phyloP scores from a whole-genome alignment of 257 asterid genomes.

The Anisodus tanguticus region DNA sequence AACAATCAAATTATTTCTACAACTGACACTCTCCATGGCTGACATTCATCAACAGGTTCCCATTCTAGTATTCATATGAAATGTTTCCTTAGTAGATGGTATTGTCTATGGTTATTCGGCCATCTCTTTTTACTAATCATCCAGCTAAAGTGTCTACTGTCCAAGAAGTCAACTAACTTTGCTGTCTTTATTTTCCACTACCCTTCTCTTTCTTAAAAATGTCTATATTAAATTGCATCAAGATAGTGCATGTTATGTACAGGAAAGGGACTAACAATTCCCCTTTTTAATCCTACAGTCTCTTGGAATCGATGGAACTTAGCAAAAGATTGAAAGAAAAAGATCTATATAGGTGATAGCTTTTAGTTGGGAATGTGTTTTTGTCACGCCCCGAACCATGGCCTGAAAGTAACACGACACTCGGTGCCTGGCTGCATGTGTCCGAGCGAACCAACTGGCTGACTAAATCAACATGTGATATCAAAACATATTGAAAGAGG shows the following conservation, averaged over 20 bases:
- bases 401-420: too few relatives aligned
- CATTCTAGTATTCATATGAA: constrained; percentile 25
- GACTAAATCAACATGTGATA: too few relatives aligned
- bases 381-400: not conserved
- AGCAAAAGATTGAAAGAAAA: not conserved
- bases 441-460: too few relatives aligned
- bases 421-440: too few relatives aligned
- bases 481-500: too few relatives aligned
- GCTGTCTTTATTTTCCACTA: not conserved
- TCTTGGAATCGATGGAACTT: constrained; percentile 5
- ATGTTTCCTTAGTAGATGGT: not conserved
- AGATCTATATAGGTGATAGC: not conserved
- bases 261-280: not conserved
- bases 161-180: not conserved
- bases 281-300: not conserved
- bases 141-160: not conserved
- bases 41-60: constrained; percentile 99
- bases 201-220: not conserved
- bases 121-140: constrained; percentile 21
- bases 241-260: not conserved
- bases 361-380: not conserved
- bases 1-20: constrained; percentile 86
- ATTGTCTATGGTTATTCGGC: not conserved
- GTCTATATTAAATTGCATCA: not conserved
- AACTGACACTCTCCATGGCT: constrained; percentile 94